Evolutionary conservation across 306 rosid species (phyloP).

Genomic region (Glycyrrhiza uralensis): DNA sequence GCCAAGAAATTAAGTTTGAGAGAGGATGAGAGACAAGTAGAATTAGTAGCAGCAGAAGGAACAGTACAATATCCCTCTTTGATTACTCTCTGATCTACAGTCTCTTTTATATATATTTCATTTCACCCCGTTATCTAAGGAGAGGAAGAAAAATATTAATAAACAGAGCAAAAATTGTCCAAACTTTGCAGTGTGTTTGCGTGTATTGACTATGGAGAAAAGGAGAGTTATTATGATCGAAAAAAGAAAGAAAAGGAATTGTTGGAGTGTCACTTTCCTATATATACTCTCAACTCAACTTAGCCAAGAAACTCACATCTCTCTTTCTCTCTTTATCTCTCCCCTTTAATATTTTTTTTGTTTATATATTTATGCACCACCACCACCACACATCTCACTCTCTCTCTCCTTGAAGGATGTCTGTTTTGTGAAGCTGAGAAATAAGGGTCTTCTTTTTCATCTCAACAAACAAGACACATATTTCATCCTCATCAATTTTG

Average conservation of each 20-base stretch:
- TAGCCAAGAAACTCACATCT: conserved; percentile 30
- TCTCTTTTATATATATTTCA: too few species aligned
- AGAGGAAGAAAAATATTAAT: conserved; percentile 12
- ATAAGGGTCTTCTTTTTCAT: conserved; percentile 30
- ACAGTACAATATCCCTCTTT: too few species aligned
- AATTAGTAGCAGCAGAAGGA: too few species aligned
- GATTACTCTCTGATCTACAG: too few species aligned
- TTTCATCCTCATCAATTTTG: background rate
- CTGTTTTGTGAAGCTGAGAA: conserved; percentile 47
- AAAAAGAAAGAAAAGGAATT: conserved; percentile 35
- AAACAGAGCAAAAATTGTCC: conserved; percentile 16
- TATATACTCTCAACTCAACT: conserved; percentile 67
- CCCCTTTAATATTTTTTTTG: conserved; percentile 13
- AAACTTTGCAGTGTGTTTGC: conserved; percentile 33
- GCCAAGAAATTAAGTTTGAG: too few species aligned
- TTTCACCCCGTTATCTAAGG: conserved; percentile 40
- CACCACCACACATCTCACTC: conserved; percentile 21
- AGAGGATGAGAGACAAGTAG: too few species aligned
- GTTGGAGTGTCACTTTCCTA: conserved; percentile 86
- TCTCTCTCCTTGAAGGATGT: conserved; percentile 38
- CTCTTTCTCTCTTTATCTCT: conserved; percentile 29
- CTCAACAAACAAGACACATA: background rate
- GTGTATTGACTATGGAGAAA: conserved; percentile 52
- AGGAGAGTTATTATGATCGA: conserved; percentile 14
- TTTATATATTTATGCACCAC: conserved; percentile 37